Conservation (phyloP, 2,329 filamentous ascomycete genomes). For the Aspergillus terreus region DNA sequence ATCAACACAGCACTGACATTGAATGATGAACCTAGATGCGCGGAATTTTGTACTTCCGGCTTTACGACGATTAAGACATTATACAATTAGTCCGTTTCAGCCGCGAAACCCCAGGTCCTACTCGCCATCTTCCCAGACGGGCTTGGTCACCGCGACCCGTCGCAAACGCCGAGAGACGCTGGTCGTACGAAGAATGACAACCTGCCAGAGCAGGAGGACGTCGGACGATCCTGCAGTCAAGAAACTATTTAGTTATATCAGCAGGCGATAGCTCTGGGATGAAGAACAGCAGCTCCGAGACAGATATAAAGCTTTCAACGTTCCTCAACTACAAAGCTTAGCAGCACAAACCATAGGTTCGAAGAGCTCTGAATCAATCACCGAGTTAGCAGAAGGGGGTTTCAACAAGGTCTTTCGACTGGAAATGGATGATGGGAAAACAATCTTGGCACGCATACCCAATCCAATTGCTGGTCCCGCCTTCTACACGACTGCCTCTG, state of each 20-base stretch:
- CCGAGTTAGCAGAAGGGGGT: constrained; percentile 35
- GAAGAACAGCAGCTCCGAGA: constrained; percentile 31
- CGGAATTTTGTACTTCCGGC: not conserved
- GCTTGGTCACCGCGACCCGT: not conserved
- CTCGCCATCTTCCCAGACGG: no score
- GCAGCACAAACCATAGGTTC: constrained; percentile 27
- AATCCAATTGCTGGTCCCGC: constrained; percentile 20
- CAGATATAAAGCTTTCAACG: constrained; percentile 32
- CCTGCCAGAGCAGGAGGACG: not conserved
- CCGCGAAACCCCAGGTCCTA: no score
- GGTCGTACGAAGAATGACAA: not conserved
- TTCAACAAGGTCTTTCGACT: constrained; percentile 34
- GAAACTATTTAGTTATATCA: constrained; percentile 21
- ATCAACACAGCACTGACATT: not conserved
- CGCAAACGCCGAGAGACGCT: not conserved
- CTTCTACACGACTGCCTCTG: constrained; percentile 20
- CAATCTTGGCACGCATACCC: constrained; percentile 19
- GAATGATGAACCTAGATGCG: not conserved
- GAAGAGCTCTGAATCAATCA: constrained; percentile 31
- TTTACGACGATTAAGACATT: not conserved
- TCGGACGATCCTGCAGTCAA: not conserved
- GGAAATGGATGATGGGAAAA: constrained; percentile 18
- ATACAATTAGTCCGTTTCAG: not conserved
- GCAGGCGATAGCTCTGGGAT: constrained; percentile 34
- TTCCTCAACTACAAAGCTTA: constrained; percentile 29